These are phyloP conservation scores for Lepidium aucheri DNA, from an alignment of 345 rosid species.

Conservation along the genomic window DNA sequence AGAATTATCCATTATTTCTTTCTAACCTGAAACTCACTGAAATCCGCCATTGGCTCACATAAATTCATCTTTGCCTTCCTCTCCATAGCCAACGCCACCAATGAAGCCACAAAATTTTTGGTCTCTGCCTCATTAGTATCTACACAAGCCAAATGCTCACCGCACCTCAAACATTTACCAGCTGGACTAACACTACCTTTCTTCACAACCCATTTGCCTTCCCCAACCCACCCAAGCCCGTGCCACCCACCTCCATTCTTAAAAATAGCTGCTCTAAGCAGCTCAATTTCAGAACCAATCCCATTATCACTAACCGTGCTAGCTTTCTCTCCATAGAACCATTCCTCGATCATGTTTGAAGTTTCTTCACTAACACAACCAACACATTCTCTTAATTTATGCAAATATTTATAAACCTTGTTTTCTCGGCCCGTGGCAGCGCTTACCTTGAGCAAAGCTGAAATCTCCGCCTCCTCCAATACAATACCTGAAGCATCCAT, in stretches of 20 bases:
- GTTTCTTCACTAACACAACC: constrained; percentile 58
- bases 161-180: constrained; percentile 64
- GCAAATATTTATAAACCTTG: constrained; percentile 67
- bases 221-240: constrained; percentile 86
- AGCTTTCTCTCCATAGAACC: constrained; percentile 42
- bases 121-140: constrained; percentile 69
- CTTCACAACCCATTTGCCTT: constrained; percentile 58
- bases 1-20: neutral
- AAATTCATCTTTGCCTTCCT: constrained; percentile 63
- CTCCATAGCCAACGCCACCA: constrained; percentile 70
- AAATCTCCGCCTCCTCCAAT: constrained; percentile 61
- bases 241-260: constrained; percentile 96
- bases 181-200: constrained; percentile 39
- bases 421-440: constrained; percentile 40
- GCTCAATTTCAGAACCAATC: constrained; percentile 22
- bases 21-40: constrained; percentile 76
- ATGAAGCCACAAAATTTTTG: constrained; percentile 48
- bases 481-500: constrained; percentile 43
- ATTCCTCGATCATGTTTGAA: constrained; percentile 40
- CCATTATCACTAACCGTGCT: constrained; percentile 20
- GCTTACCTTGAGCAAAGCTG: constrained; percentile 64
- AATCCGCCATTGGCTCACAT: constrained; percentile 46
- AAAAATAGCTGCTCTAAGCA: constrained; percentile 34
- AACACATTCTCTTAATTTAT: constrained; percentile 54
- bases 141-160: constrained; percentile 52